A percentile compares a stretch with the other conserved stretches of the same genome.
Evolutionary conservation across 2,329 filamentous ascomycete genomes (phyloP).

Genomic region (Arthrobotrys iridis): DNA sequence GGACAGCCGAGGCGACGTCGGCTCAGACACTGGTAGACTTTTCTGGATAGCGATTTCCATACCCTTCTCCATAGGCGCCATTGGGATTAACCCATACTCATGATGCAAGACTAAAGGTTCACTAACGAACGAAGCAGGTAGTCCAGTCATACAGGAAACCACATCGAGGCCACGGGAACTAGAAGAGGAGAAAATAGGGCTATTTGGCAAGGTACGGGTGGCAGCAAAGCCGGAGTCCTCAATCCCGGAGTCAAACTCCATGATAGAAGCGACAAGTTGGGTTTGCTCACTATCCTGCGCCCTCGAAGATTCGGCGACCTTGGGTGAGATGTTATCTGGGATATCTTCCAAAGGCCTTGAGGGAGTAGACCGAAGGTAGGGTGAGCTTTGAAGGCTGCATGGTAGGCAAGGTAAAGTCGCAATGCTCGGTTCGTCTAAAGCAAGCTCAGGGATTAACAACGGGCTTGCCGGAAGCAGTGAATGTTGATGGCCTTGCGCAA

Average conservation of each 20-base stretch:
- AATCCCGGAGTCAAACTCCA: not conserved
- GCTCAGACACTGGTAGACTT: constrained; percentile 5
- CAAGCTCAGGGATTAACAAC: not conserved
- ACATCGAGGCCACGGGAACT: not conserved
- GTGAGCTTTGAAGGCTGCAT: constrained; percentile 3
- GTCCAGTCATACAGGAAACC: not conserved
- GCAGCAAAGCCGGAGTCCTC: not conserved
- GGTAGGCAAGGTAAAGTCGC: constrained; percentile 6
- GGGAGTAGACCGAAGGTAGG: not conserved
- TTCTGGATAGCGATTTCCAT: not conserved
- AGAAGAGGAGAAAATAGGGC: not conserved
- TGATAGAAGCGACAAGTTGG: not conserved
- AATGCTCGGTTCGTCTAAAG: not conserved
- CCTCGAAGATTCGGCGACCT: no score
- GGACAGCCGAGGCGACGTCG: not conserved
- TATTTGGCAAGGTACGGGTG: not conserved
- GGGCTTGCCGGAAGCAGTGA: constrained; percentile 36
- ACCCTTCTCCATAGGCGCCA: not conserved
- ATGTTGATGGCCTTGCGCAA: not conserved
- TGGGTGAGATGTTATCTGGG: not conserved
- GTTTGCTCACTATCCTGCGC: not conserved
- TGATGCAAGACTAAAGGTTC: not conserved
- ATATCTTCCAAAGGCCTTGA: not conserved
- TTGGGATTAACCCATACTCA: not conserved
- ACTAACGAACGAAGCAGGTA: constrained; percentile 8